Evolutionary conservation across 352 stramenopile genomes (phyloP).

Genomic region (Salisapilia sapeloensis): DNA sequence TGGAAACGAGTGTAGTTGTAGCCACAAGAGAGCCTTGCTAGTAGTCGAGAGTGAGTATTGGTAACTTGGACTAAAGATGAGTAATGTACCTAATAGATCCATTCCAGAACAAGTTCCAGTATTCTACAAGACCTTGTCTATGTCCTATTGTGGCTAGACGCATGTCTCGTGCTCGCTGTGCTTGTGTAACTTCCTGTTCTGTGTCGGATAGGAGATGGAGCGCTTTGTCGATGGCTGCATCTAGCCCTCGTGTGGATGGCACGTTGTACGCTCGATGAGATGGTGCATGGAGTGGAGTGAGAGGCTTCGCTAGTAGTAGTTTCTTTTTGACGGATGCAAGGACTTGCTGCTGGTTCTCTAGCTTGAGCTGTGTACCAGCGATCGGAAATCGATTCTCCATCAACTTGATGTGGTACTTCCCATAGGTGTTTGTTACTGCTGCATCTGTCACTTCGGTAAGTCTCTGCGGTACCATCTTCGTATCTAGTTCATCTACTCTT

Average conservation of each 20-base stretch:
- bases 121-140: too few relatives aligned
- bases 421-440: conserved; percentile 24
- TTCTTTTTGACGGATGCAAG: conserved; percentile 46
- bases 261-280: neutral
- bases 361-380: conserved; percentile 39
- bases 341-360: conserved; percentile 48
- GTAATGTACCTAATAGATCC: too few relatives aligned
- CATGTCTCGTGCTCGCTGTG: too few relatives aligned
- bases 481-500: conserved; percentile 18
- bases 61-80: too few relatives aligned
- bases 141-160: too few relatives aligned
- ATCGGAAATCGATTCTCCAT: conserved; percentile 63
- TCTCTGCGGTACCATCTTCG: conserved; percentile 22
- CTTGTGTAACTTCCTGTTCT: neutral
- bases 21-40: conserved; percentile 41
- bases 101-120: too few relatives aligned
- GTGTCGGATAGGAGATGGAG: conserved; percentile 1
- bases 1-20: conserved; percentile 37
- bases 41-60: too few relatives aligned
- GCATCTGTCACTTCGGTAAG: conserved; percentile 13
- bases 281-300: too few relatives aligned
- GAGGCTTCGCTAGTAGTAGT: conserved; percentile 19
- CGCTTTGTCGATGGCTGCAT: conserved; percentile 2
- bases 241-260: neutral
- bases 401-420: conserved; percentile 51